phyloP scores from a whole-genome alignment of 176 grass and related monocot species.

The Cenchrus purpureus region DNA sequence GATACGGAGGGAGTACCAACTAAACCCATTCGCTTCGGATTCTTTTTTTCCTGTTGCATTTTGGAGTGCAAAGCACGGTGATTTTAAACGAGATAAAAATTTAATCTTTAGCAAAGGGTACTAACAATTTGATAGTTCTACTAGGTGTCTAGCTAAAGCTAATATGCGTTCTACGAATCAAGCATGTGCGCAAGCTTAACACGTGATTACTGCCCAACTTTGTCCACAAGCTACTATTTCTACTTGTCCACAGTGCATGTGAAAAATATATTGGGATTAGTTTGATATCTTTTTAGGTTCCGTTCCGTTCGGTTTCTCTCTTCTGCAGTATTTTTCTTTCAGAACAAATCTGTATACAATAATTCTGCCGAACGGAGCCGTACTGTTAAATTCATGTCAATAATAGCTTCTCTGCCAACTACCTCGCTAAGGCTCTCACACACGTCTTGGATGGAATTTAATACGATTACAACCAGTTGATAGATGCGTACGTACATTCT shows the following conservation, averaged over 20 bases:
- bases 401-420: background rate
- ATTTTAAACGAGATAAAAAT: background rate
- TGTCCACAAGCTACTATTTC: too few relatives aligned
- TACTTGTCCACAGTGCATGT: too few relatives aligned
- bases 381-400: background rate
- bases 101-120: background rate
- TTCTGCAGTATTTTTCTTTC: too few relatives aligned
- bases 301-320: too few relatives aligned
- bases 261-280: too few relatives aligned
- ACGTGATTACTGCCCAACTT: too few relatives aligned
- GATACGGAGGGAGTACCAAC: background rate
- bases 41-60: background rate
- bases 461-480: constrained; percentile 12
- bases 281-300: too few relatives aligned
- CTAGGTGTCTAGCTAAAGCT: background rate
- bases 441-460: constrained; percentile 12
- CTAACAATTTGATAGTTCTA: background rate
- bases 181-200: background rate
- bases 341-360: too few relatives aligned
- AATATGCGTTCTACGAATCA: background rate
- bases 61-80: background rate
- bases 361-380: too few relatives aligned
- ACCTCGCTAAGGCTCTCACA: background rate
- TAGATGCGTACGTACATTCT: background rate
- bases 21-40: background rate